Evolutionary conservation across 768 basidiomycete genomes (phyloP).

Genomic region (Trametes villosa): DNA sequence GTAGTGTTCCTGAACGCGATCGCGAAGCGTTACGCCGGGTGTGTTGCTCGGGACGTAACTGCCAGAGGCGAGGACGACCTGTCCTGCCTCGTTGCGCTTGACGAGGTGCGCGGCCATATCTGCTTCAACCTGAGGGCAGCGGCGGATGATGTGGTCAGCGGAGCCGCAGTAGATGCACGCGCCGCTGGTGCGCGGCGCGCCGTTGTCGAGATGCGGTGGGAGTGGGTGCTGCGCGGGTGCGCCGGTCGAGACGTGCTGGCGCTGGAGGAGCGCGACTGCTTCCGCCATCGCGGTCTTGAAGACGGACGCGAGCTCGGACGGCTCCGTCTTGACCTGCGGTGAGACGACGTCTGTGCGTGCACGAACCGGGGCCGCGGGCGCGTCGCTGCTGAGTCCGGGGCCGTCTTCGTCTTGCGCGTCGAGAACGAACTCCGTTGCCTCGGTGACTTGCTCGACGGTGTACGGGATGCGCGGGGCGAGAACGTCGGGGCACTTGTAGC

Average conservation of each 20-base stretch:
- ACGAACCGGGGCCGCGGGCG: background rate
- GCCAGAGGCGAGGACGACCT: slow-evolving; percentile 32
- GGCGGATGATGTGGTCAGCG: slow-evolving; percentile 28
- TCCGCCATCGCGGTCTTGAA: background rate
- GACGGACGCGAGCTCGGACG: background rate
- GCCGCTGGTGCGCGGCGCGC: background rate
- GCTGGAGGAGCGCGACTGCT: background rate
- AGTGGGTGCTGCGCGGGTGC: background rate
- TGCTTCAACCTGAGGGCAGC: slow-evolving; percentile 26
- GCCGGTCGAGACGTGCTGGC: background rate
- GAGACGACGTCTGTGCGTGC: background rate
- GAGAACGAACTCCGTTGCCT: slow-evolving; percentile 28
- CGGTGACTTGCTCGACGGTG: slow-evolving; percentile 25
- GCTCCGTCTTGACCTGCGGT: slow-evolving; percentile 1
- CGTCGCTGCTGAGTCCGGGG: background rate
- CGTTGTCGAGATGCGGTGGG: background rate
- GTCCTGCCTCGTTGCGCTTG: slow-evolving; percentile 29
- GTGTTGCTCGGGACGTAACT: slow-evolving; percentile 28
- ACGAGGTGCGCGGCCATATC: slow-evolving; percentile 21
- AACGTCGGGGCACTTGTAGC: slow-evolving; percentile 28
- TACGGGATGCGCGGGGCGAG: slow-evolving; percentile 33
- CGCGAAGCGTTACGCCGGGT: slow-evolving; percentile 3
- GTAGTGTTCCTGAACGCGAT: slow-evolving; percentile 12
- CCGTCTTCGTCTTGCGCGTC: background rate
- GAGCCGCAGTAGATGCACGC: slow-evolving; percentile 31